These are phyloP conservation scores for Colletotrichum neosansevieriae DNA, from an alignment of 2,329 filamentous ascomycete genomes.

Conservation along the genomic window DNA sequence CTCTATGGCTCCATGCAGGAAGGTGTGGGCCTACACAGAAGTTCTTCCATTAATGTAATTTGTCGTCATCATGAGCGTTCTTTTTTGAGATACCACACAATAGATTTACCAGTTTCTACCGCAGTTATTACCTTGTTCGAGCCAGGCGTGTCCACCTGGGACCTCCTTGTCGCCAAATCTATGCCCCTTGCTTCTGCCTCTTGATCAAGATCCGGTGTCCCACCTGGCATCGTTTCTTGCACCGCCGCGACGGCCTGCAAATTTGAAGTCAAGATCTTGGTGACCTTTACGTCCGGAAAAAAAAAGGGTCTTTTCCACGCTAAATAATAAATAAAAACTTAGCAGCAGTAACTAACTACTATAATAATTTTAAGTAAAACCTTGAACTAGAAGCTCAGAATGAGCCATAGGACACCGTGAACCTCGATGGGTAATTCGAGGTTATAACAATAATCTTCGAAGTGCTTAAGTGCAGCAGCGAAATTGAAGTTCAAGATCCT, in stretches of 20 bases:
- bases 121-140: neutral
- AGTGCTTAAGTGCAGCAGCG: no score
- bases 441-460: no score
- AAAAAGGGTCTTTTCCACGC: no score
- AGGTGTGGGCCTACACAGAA: constrained; percentile 14
- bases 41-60: constrained; percentile 20
- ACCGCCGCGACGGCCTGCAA: neutral
- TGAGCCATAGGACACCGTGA: no score
- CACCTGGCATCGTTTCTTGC: constrained; percentile 1
- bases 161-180: neutral
- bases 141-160: neutral
- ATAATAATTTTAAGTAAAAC: no score
- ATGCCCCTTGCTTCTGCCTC: neutral
- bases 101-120: neutral
- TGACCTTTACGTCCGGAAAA: no score
- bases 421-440: no score
- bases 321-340: no score
- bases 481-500: no score
- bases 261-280: neutral
- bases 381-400: no score
- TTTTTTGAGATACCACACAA: constrained; percentile 10
- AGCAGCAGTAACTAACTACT: no score
- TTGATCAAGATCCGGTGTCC: neutral
- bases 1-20: constrained; percentile 5
- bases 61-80: constrained; percentile 14